Evolutionary conservation across 2,329 filamentous ascomycete species (phyloP), one percentile per base, ranked within the genome.

Genomic region (Fusarium coffeatum): DNA sequence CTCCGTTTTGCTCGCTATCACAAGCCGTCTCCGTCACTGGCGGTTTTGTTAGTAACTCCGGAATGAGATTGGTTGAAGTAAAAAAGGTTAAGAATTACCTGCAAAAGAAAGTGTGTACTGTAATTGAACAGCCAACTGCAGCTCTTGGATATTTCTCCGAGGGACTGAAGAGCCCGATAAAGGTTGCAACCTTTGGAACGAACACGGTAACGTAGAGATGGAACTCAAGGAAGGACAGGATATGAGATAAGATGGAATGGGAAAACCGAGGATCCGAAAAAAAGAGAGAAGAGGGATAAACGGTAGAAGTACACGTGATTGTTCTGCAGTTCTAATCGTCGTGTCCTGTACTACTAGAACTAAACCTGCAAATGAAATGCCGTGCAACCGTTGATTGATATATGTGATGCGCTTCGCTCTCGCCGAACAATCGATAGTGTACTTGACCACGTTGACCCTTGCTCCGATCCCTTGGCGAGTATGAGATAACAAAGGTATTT

Each of bases 11-110:
- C 34, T 45, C 37, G 22, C 42, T 50, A 51, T 61, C 27, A 40
- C 59, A 55, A 50, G 57, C 66, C 66, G 50, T 62, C 61, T 69
- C 66, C 55, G 66, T 65, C 65, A 55, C 66, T 60, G 53, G 41
- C 13, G 20, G 30, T 16, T 28, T 23, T 50, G 43, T 53, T 66
- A 46, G 34, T 48, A 46, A 46, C 49, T 59, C 63, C 55, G 58
- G 67, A 71, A 56, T 25, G 10, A 67, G 56, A 57, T 22, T 30
- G 53, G 51, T 45, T 8, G 5, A 12, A 3, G 28, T 22, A 8
- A 58, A 22, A 30, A 32, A 58, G 25, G 22, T 41, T 58, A 32
- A 41, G 40, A 23, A 32, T 20, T 45, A 49, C 51, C 50, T 57
- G 13, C 22, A 30, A 42, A 28, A 15, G 45, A 10, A 18, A 55